These are phyloP conservation scores for Closterium sp. DNA, from an alignment of 139 green algal species.

Conservation along the genomic window DNA sequence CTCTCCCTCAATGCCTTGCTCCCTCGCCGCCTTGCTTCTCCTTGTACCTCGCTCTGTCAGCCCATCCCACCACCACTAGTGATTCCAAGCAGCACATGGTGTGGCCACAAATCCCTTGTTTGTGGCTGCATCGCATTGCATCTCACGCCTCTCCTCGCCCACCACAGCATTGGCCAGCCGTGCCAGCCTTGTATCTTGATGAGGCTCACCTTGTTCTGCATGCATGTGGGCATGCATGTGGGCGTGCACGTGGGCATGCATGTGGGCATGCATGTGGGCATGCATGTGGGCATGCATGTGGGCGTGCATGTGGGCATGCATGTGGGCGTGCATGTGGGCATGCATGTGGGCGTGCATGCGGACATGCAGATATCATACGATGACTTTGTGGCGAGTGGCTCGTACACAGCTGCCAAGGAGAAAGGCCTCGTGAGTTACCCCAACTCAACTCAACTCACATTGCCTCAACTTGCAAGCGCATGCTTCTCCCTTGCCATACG, in stretches of 20 bases:
- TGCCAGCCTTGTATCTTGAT: not conserved
- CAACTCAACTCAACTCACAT: not conserved
- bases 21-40: not conserved
- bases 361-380: slow-evolving; percentile 47
- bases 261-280: too few species aligned
- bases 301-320: too few species aligned
- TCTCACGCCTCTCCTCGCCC: too few species aligned
- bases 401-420: slow-evolving; percentile 38
- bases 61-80: too few species aligned
- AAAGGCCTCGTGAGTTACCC: slow-evolving; percentile 50
- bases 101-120: too few species aligned
- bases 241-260: too few species aligned
- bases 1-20: not conserved
- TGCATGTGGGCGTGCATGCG: not conserved
- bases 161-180: too few species aligned
- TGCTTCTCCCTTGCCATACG: slow-evolving; percentile 6
- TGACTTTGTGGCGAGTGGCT: slow-evolving; percentile 36
- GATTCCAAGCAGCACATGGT: too few species aligned
- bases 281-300: too few species aligned
- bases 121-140: too few species aligned
- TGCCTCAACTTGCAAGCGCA: not conserved
- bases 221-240: not conserved
- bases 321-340: not conserved
- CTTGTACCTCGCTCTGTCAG: not conserved
- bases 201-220: not conserved